phyloP scores from a whole-genome alignment of 208 protist genomes.

The Crithidia fasciculata region DNA sequence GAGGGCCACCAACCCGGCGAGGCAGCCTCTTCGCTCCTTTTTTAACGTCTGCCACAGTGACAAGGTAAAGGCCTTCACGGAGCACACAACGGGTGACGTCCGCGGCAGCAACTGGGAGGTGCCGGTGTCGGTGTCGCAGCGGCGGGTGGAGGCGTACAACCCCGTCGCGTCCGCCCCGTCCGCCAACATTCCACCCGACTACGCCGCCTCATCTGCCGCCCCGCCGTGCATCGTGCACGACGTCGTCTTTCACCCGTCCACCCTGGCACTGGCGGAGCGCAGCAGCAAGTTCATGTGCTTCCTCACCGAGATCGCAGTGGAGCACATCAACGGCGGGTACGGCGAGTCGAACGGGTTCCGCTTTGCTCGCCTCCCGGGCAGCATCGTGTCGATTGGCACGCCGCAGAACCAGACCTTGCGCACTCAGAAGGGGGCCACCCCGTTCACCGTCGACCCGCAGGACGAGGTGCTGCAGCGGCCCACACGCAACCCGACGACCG shows the following conservation, averaged over 20 bases:
- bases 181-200: constrained; percentile 16
- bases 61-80: constrained; percentile 78
- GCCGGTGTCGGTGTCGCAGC: constrained; percentile 81
- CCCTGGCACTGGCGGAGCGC: constrained; percentile 69
- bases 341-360: constrained; percentile 76
- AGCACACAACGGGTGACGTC: constrained; percentile 69
- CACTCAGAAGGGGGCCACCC: constrained; percentile 36
- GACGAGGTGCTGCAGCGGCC: constrained; percentile 58
- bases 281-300: constrained; percentile 89
- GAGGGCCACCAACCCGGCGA: neutral
- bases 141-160: constrained; percentile 65
- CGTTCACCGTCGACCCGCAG: constrained; percentile 51
- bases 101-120: constrained; percentile 88
- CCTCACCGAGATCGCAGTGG: constrained; percentile 91
- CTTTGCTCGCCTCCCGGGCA: constrained; percentile 66
- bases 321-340: constrained; percentile 91
- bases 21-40: constrained; percentile 36
- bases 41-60: constrained; percentile 86
- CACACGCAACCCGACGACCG: constrained; percentile 31
- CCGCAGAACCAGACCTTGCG: constrained; percentile 88
- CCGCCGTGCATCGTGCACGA: constrained; percentile 77
- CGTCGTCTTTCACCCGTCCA: constrained; percentile 87
- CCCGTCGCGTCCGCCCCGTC: constrained; percentile 12
- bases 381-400: constrained; percentile 62
- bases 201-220: constrained; percentile 2